Evolutionary conservation across 1,284 basidiomycete genomes (phyloP), one percentile per base, ranked within the genome.

Genomic region (Mrakiaceae sp.): DNA sequence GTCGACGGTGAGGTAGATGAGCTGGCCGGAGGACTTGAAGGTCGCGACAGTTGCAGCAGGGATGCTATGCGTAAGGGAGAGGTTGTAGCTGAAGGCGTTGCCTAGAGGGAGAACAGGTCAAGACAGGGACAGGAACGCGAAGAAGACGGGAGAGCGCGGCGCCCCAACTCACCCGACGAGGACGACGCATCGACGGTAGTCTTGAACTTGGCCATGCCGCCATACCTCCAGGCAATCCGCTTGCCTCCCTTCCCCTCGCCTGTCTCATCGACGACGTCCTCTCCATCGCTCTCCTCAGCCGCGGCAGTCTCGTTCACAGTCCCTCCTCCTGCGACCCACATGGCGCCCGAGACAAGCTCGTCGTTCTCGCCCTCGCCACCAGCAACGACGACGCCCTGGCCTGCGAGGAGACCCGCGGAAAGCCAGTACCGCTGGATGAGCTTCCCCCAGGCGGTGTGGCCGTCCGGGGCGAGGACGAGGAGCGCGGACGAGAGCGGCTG

Each of bases 161-260:
- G 12, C 42, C 14, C 44, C 39, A 50, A 56, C 51, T 40, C 16
- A 66, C 64, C 64, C 2, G 61, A 66, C 1, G 57, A 53, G 9
- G 57, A 48, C 12, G 46, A 53, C 47, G 46, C 47, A 7, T 63
- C 72, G 43, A 95, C 85, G 1, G 89, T 92, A 1, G 92, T 96
- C 76, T 88, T 85, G 75, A 95, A 95, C 75, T 82, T 86, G 76
- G 87, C 89, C 88, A 96, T 88, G 67, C 84, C 81, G 71, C 90
- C 88, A 75, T 98, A 98, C 71, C 95, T 81, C 90, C 95, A 98
- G 50, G 95, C 95, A 71, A 97, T 96, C 77, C 87, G 81, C 77
- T 63, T 76, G 72, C 65, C 67, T 56, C 64, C 71, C 71, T 62
- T 79, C 63, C 79, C 78, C 54, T 77, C 79, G 56, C 77, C 76